A percentile compares a stretch with the other conserved stretches of the same genome.
Evolutionary conservation across 768 basidiomycete species (phyloP).

Genomic region (Calocera cornea): DNA sequence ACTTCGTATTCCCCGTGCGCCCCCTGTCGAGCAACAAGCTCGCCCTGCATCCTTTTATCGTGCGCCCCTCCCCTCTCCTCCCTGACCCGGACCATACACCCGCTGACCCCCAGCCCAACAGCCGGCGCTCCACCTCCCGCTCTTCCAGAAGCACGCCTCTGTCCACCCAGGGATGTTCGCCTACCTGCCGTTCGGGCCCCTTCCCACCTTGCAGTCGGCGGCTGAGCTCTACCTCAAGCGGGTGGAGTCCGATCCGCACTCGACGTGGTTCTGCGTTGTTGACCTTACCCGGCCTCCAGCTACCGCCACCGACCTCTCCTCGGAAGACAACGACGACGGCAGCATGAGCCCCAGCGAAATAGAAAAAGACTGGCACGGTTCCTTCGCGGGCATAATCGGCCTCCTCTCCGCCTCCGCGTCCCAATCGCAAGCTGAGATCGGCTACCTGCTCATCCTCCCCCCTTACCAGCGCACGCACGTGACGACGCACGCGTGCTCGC

Average conservation of each 20-base stretch:
- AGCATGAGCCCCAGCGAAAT: too few relatives aligned
- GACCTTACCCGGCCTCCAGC: slow-evolving; percentile 32
- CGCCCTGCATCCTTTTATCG: slow-evolving; percentile 38
- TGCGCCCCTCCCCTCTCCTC: not conserved
- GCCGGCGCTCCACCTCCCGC: not conserved
- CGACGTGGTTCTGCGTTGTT: slow-evolving; percentile 38
- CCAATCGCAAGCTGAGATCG: slow-evolving; percentile 40
- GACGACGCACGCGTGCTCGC: slow-evolving; percentile 33
- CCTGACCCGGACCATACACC: not conserved
- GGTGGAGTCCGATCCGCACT: slow-evolving; percentile 25
- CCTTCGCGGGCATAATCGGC: slow-evolving; percentile 42
- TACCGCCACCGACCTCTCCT: not conserved
- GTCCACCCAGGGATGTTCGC: slow-evolving; percentile 32
- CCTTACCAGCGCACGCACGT: slow-evolving; percentile 52
- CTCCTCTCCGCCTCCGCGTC: slow-evolving; percentile 33
- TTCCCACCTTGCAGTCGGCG: not conserved
- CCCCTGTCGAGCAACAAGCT: slow-evolving; percentile 36
- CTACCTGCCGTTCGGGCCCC: slow-evolving; percentile 40
- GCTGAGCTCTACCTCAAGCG: not conserved
- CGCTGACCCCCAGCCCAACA: not conserved
- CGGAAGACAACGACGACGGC: not conserved
- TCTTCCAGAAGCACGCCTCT: slow-evolving; percentile 11
- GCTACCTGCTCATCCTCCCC: slow-evolving; percentile 40
- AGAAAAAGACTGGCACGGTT: slow-evolving; percentile 9
- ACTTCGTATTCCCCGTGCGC: slow-evolving; percentile 40